A percentile compares a stretch with the other conserved stretches of the same genome.
Conservation (phyloP, 768 basidiomycete genomes). For the Sistotremastrum suecicum region DNA sequence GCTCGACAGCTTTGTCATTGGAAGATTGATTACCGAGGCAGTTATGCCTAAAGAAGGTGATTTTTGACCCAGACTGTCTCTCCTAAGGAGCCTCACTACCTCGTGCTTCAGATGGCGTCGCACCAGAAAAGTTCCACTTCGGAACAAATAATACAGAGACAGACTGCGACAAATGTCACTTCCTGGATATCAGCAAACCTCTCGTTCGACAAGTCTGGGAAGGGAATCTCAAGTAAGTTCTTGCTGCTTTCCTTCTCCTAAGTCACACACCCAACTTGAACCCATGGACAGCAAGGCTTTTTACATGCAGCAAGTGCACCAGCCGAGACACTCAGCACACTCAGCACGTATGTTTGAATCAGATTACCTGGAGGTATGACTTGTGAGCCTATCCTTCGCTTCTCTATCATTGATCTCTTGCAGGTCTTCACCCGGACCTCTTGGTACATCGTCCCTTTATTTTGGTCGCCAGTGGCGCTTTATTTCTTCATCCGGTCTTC, state of each 20-base stretch:
- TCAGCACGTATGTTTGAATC: slow-evolving; percentile 83
- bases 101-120: slow-evolving; percentile 60
- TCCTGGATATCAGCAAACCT: slow-evolving; percentile 81
- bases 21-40: slow-evolving; percentile 63
- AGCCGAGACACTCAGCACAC: slow-evolving; percentile 75
- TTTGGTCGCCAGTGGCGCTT: slow-evolving; percentile 81
- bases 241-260: neutral
- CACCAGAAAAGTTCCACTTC: slow-evolving; percentile 80
- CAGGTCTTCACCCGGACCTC: slow-evolving; percentile 71
- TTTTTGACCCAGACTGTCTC: slow-evolving; percentile 15
- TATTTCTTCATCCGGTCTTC: slow-evolving; percentile 73
- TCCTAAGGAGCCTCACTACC: neutral
- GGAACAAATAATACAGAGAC: slow-evolving; percentile 69
- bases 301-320: slow-evolving; percentile 93
- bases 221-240: slow-evolving; percentile 63
- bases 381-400: slow-evolving; percentile 1
- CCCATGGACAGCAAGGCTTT: slow-evolving; percentile 61
- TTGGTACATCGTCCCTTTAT: slow-evolving; percentile 86
- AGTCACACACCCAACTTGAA: neutral
- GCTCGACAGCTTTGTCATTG: slow-evolving; percentile 78
- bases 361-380: slow-evolving; percentile 58
- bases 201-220: slow-evolving; percentile 64
- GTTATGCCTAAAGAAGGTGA: slow-evolving; percentile 66
- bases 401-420: neutral
- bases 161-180: slow-evolving; percentile 83